A percentile compares a stretch with the other conserved stretches of the same genome.
phyloP scores from a whole-genome alignment of 2,329 filamentous ascomycete genomes.

The Aspergillus amoenus region DNA sequence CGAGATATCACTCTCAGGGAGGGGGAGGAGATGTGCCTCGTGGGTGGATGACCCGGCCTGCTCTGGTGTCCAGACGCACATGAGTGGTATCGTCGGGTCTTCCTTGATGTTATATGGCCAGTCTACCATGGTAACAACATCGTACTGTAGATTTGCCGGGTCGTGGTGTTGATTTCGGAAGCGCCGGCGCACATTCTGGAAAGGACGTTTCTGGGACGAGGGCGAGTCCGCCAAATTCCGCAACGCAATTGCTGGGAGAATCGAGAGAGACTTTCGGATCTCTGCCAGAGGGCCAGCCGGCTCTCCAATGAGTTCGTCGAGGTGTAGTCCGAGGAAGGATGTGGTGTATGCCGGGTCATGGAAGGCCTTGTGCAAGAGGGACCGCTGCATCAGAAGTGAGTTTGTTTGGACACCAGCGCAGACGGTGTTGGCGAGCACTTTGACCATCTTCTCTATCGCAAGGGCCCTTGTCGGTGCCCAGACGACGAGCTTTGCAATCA shows the following conservation, averaged over 20 bases:
- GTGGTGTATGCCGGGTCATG: conserved; percentile 50
- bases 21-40: neutral
- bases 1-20: neutral
- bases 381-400: conserved; percentile 29
- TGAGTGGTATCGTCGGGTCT: neutral
- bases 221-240: neutral
- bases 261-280: neutral
- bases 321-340: conserved; percentile 28
- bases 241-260: neutral
- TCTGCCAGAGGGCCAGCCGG: neutral
- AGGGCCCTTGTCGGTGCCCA: neutral
- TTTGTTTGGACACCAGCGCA: conserved; percentile 2
- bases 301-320: conserved; percentile 25
- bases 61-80: conserved; percentile 22
- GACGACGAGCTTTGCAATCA: conserved; percentile 7
- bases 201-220: conserved; percentile 11
- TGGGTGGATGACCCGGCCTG: neutral
- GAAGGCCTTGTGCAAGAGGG: conserved; percentile 24
- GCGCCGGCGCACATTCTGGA: conserved; percentile 23
- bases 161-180: conserved; percentile 38
- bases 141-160: conserved; percentile 31
- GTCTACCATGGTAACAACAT: conserved; percentile 21
- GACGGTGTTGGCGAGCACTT: neutral
- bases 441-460: neutral
- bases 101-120: conserved; percentile 2